Percentiles rank a stretch among this genome's conserved stretches.
Conservation (phyloP, 2,329 filamentous ascomycete genomes). For the Conoideocrella luteorostrata region DNA sequence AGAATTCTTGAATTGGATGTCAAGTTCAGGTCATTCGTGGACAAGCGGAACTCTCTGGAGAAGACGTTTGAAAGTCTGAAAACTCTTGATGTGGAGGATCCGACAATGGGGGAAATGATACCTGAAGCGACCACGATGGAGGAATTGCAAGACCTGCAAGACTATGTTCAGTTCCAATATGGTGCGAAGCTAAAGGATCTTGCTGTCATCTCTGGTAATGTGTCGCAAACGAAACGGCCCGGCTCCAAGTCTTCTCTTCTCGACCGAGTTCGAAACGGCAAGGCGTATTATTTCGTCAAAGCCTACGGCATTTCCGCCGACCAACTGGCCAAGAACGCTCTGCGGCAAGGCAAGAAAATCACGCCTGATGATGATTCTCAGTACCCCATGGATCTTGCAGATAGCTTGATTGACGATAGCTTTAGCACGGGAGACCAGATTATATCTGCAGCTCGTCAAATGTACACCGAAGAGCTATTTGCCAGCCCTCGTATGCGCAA, state of each 20-base stretch:
- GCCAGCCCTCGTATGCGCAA: conserved; percentile 86
- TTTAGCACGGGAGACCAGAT: conserved; percentile 73
- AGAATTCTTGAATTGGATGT: conserved; percentile 90
- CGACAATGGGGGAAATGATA: conserved; percentile 77
- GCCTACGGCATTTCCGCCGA: conserved; percentile 89
- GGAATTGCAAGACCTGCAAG: conserved; percentile 91
- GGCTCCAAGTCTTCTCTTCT: conserved; percentile 75
- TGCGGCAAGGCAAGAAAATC: conserved; percentile 69
- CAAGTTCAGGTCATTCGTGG: conserved; percentile 86
- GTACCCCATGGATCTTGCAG: conserved; percentile 80
- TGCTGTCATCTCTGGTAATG: conserved; percentile 54
- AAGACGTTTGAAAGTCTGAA: conserved; percentile 71
- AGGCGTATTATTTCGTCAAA: conserved; percentile 74
- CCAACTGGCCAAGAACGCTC: conserved; percentile 78
- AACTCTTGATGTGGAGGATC: conserved; percentile 58
- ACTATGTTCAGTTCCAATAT: conserved; percentile 95
- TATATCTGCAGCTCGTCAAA: conserved; percentile 70
- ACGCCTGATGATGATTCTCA: conserved; percentile 79
- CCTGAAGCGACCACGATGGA: conserved; percentile 77
- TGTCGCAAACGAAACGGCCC: conserved; percentile 68
- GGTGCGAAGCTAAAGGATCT: conserved; percentile 77
- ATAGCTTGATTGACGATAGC: conserved; percentile 64
- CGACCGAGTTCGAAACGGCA: conserved; percentile 76
- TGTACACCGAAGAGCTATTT: conserved; percentile 87
- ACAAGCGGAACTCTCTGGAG: conserved; percentile 83